Evolutionary conservation across 352 stramenopile genomes (phyloP).

Genomic region (Lagenidium sp.): DNA sequence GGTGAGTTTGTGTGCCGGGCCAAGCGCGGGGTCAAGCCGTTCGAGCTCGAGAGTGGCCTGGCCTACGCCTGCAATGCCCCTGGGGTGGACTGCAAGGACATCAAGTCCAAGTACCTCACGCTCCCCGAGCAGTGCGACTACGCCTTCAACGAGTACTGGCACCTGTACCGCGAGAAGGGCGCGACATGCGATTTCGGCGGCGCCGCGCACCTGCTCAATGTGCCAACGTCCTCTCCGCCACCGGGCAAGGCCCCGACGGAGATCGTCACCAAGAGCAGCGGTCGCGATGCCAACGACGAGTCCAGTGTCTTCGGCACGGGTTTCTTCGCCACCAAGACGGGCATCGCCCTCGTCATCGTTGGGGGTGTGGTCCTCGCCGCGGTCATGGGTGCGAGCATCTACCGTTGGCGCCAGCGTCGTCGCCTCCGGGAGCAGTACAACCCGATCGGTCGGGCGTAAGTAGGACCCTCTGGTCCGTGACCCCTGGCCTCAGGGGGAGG

Average conservation of each 20-base stretch:
- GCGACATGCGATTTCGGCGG: constrained; percentile 71
- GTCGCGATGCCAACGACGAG: neutral
- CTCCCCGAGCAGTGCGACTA: constrained; percentile 58
- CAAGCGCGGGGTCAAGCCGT: constrained; percentile 53
- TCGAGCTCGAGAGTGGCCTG: constrained; percentile 43
- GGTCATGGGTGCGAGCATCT: constrained; percentile 2
- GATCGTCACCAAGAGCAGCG: constrained; percentile 6
- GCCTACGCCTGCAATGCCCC: constrained; percentile 44
- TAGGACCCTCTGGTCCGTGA: too few species aligned
- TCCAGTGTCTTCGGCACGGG: neutral
- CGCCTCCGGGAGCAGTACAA: constrained; percentile 31
- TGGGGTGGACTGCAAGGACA: constrained; percentile 38
- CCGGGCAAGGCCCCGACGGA: neutral
- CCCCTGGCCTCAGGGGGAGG: too few species aligned
- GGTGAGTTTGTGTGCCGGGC: constrained; percentile 58
- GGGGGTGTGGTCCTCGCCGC: constrained; percentile 9
- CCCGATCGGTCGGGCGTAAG: constrained; percentile 22
- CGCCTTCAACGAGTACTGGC: constrained; percentile 72
- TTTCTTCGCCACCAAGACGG: neutral
- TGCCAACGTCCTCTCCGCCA: neutral
- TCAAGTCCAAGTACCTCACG: constrained; percentile 32
- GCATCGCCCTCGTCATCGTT: constrained; percentile 11
- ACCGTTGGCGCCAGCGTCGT: constrained; percentile 15
- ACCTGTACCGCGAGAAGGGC: constrained; percentile 42
- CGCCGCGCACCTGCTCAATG: constrained; percentile 36